Evolutionary conservation across 2,329 filamentous ascomycete genomes (phyloP).

Genomic region (Colletotrichum sp.): DNA sequence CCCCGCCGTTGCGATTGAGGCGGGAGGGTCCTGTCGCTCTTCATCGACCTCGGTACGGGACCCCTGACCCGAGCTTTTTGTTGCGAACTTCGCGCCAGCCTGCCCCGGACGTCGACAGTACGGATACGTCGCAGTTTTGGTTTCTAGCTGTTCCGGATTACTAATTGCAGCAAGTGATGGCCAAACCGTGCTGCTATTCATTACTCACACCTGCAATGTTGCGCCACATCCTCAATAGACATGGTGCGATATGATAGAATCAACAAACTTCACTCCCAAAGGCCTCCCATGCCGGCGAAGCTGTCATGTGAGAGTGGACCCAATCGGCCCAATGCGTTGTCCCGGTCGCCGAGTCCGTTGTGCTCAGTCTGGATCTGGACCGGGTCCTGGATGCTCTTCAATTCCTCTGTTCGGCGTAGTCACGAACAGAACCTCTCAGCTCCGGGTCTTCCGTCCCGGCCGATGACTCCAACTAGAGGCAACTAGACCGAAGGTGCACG

Average conservation of each 20-base stretch:
- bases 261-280: background rate
- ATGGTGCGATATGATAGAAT: background rate
- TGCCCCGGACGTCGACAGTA: background rate
- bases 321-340: slow-evolving; percentile 9
- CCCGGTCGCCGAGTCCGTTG: slow-evolving; percentile 10
- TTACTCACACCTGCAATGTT: background rate
- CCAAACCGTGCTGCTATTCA: background rate
- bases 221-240: background rate
- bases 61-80: background rate
- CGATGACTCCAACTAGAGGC: background rate
- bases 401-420: background rate
- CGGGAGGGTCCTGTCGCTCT: background rate
- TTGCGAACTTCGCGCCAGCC: background rate
- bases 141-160: background rate
- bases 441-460: background rate
- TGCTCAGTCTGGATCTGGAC: background rate
- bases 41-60: slow-evolving; percentile 5
- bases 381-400: background rate
- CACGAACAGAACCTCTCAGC: background rate
- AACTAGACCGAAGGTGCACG: background rate
- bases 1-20: background rate
- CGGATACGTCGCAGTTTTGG: background rate
- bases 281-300: background rate
- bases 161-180: background rate
- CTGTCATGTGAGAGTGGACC: slow-evolving; percentile 12